Base-by-base conservation (phyloP, 2,329 filamentous ascomycete species). In the Aureobasidium sp. region DNA sequence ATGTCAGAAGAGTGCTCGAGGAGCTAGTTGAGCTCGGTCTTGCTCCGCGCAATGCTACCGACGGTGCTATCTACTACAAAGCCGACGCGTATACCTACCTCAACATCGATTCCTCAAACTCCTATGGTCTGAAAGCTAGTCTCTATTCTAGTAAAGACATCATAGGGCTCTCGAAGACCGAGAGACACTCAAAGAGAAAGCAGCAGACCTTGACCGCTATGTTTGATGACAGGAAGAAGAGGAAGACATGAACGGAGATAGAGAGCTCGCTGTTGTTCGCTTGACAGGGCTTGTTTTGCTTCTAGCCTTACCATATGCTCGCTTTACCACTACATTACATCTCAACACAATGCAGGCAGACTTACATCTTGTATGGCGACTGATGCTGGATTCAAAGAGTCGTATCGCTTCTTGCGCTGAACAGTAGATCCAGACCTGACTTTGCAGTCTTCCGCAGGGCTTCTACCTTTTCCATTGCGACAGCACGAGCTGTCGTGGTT, bases 41-140 rank as follows among this genome's bases (percentile, higher is more conserved):
- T 41, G 78, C 87, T 17, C 67, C 70, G 7, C 64, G 66, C 27
- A 67, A 69, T 15, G 56, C 77, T 4, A 77, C 75, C 49, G 45
- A 51, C 20, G 36, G 57, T 15, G 75, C 79, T 0, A 85, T 94
- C 55, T 93, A 90, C 72, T 96, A 95, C 76, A 95, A 95, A 70
- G 83, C 82, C 67, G 87, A 88, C 81, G 71, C 78, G 72, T 83
- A 77, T 64, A 79, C 77, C 0, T 70, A 77, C 44, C 70, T 80
- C 17, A 69, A 73, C n/a, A 72, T 79, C 20, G 72, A 72, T 44
- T 71, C 72, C 5, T 65, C 69, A 7, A 79, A 77, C 45, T 64
- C 69, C 9, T 79, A 76, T 64, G 75, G 74, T 8, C 66, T 79
- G 7, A 69, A 70, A 62, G 76, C 77, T 12, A 79, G 76, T 62